A percentile compares a stretch with the other conserved stretches of the same genome.
Evolutionary conservation across 2,329 filamentous ascomycete species (phyloP).

Genomic region (Magnaporthiopsis incrustans): DNA sequence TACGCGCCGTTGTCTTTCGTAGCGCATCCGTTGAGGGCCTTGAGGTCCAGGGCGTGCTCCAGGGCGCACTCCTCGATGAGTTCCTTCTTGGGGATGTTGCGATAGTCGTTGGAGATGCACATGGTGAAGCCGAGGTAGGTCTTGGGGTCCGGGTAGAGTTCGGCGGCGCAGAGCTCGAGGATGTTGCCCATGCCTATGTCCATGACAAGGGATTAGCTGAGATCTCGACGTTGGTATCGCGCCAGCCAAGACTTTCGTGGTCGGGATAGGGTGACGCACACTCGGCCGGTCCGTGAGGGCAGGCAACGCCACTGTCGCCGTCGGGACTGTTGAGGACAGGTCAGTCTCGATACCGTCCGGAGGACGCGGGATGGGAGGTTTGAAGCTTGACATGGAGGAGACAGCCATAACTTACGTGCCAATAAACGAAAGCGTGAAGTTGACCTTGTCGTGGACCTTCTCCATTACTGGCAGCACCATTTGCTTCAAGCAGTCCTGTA

Average conservation of each 20-base stretch:
- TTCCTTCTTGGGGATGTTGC: slow-evolving; percentile 66
- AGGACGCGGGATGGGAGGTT: no score
- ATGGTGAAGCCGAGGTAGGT: slow-evolving; percentile 88
- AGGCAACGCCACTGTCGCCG: slow-evolving; percentile 73
- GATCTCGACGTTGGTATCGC: not conserved
- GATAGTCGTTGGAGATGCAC: slow-evolving; percentile 73
- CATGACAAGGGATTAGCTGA: not conserved
- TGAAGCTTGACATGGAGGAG: no score
- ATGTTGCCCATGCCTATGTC: slow-evolving; percentile 74
- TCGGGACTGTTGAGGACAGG: slow-evolving; percentile 42
- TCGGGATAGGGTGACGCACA: slow-evolving; percentile 33
- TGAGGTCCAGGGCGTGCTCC: slow-evolving; percentile 82
- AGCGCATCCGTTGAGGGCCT: slow-evolving; percentile 73
- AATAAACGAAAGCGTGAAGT: slow-evolving; percentile 88
- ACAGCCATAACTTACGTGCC: slow-evolving; percentile 51
- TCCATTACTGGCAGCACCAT: slow-evolving; percentile 85
- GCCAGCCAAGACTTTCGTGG: no score
- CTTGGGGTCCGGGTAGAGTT: slow-evolving; percentile 77
- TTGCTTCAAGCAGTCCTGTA: slow-evolving; percentile 65
- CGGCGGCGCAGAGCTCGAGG: slow-evolving; percentile 80
- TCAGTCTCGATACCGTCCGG: not conserved
- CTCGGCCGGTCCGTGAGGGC: slow-evolving; percentile 82
- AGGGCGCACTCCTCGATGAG: slow-evolving; percentile 82
- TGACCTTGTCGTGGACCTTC: slow-evolving; percentile 70
- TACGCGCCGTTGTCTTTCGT: slow-evolving; percentile 66